Base-by-base conservation (phyloP, 2,329 filamentous ascomycete genomes). In the Fusarium mangiferae region DNA sequence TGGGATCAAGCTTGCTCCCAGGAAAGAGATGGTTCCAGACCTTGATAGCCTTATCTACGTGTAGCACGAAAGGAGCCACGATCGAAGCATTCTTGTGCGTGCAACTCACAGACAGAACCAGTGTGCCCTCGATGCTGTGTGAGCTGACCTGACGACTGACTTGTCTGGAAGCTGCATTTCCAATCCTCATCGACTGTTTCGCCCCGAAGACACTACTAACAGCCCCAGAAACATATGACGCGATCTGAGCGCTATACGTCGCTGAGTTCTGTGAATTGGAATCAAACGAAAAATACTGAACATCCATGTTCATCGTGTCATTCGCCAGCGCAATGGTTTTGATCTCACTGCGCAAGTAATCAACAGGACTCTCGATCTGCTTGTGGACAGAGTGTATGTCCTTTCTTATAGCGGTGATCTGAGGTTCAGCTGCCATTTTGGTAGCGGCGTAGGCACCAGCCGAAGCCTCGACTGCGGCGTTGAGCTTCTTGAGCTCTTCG, bases 11-110 rank as follows among this genome's bases (percentile, higher is more conserved):
- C 7, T 54, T 49, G 13, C 44, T 49, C 0, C 4, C 28, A 1
- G 46, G 58, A 12, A 68, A 69, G 14, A 70, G 17, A 15, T 54
- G 26, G 14, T 75, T 74, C 72, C 64, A 75, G 5, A 59, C 55
- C 18, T 70, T 67, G 56, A 74, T 73, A 12, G 38, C 72, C 17
- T 74, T 74, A 42, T 75, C 72, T 35, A 75, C 33, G 15, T 75
- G 28, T 8, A 73, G n/a, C 5, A 71, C 41, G 18, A 75, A 69
- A 3, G 72, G 72, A 0, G 64, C 66, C 4, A 75, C 38, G 7
- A 73, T 42, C 1, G 63, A 62, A 8, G 72, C 56, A 13, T 74
- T 74, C 24, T 75, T 75, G 62, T 75, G 72, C 0, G 69, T 67
- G 35, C 69, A 71, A 24, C 26, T 49, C 0, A 75, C 69, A 2